These are phyloP conservation scores for Daldinia grandis DNA, from an alignment of 495 filamentous ascomycete species.

Conservation along the genomic window DNA sequence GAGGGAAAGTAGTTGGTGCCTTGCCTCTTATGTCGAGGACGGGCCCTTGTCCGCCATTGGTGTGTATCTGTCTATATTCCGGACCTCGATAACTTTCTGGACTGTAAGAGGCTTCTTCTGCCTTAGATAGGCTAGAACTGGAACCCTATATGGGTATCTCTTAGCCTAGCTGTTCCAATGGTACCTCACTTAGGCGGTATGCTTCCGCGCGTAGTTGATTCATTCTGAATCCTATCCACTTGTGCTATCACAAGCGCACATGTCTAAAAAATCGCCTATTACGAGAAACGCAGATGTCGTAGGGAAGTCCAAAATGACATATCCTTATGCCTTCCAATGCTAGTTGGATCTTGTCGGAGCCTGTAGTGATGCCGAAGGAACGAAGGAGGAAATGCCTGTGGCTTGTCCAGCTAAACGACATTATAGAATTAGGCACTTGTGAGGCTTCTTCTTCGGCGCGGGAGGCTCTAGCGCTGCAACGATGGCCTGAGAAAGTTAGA, in stretches of 20 bases:
- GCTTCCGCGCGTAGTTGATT: conserved; percentile 37
- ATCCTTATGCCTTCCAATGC: conserved; percentile 31
- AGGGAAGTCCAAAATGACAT: conserved; percentile 27
- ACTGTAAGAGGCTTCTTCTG: conserved; percentile 21
- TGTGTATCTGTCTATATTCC: conserved; percentile 27
- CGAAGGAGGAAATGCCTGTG: conserved; percentile 16
- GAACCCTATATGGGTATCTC: conserved; percentile 30
- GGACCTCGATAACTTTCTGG: conserved; percentile 36
- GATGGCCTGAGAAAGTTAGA: conserved; percentile 70
- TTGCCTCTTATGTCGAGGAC: conserved; percentile 18
- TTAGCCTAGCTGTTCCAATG: conserved; percentile 26
- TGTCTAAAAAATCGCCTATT: conserved; percentile 43
- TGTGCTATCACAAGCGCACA: conserved; percentile 40
- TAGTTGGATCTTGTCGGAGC: background rate
- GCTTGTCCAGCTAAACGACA: background rate
- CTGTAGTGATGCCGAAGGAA: conserved; percentile 19
- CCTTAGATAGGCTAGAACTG: conserved; percentile 23
- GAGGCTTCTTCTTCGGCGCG: conserved; percentile 68
- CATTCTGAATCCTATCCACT: conserved; percentile 43
- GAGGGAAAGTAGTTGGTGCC: conserved; percentile 23
- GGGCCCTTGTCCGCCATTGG: conserved; percentile 16
- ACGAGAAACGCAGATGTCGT: conserved; percentile 41
- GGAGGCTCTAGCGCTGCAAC: conserved; percentile 91
- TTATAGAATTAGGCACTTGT: conserved; percentile 64
- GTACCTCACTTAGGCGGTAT: conserved; percentile 35